phyloP scores from a whole-genome alignment of 2,329 filamentous ascomycete species.

The Fonsecaea nubica region DNA sequence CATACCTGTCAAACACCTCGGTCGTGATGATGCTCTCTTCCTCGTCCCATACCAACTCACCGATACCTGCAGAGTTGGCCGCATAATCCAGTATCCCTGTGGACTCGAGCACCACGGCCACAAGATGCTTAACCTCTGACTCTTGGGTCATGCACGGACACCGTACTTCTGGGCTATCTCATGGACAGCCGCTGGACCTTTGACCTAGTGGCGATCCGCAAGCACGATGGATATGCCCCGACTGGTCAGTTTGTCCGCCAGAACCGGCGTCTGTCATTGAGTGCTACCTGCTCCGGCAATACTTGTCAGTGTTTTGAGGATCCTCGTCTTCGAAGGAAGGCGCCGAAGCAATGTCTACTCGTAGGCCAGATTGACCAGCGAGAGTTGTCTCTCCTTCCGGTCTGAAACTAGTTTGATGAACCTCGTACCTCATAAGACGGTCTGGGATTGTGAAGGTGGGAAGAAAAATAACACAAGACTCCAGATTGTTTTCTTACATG shows the following conservation, averaged over 20 bases:
- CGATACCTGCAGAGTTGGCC: slow-evolving; percentile 5
- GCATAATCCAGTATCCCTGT: slow-evolving; percentile 3
- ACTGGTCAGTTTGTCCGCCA: not conserved
- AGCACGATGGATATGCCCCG: not conserved
- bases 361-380: too few species aligned
- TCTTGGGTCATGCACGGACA: slow-evolving; percentile 4
- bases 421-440: too few species aligned
- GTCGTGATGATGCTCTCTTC: slow-evolving; percentile 8
- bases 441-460: too few species aligned
- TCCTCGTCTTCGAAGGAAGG: not conserved
- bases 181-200: not conserved
- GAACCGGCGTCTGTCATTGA: not conserved
- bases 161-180: not conserved
- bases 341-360: too few species aligned
- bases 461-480: too few species aligned
- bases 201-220: not conserved
- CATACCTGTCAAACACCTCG: slow-evolving; percentile 4
- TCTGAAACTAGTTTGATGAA: too few species aligned
- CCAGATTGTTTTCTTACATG: too few species aligned
- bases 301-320: too few species aligned
- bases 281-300: not conserved
- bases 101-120: not conserved
- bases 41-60: not conserved
- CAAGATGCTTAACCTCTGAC: slow-evolving; percentile 1
- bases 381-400: too few species aligned